Evolutionary conservation across 2,329 filamentous ascomycete genomes (phyloP), one percentile per base, ranked within the genome.

Genomic region (Ophiostoma novo-ulmi): DNA sequence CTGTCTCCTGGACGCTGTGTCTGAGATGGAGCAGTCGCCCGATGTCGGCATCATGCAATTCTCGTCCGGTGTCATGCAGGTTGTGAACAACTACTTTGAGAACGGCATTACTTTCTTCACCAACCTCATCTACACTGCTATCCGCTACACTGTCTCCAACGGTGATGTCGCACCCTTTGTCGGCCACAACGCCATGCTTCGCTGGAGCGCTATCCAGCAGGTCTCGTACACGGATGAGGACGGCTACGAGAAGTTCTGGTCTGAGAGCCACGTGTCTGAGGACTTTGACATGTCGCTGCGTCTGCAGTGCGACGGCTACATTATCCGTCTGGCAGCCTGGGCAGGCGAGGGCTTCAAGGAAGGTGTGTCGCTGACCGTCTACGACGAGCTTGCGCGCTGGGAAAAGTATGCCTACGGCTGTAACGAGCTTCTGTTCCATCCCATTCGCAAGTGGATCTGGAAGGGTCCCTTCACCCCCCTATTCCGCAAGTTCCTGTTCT

Each of bases 401-500:
- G 91, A 94, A 77, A 94, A 94, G 80, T 93, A 93, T 77, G 92
- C 91, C 3, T 94, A 93, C 76, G 91, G 91, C 52, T 94, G 92
- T 80, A 92, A 91, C 78, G 91, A 94, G 81, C 83, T 94, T 71
- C 84, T 94, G 71, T 94, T 95, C 82, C 86, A 94, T 77, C 92
- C 91, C 3, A 82, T 94, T 72, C 85, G 86, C 72, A 88, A 87
- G 75, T 94, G 92, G 92, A 78, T 88, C 64, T 88, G 84, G 77
- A 86, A 84, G 20, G 92, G 92, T 0, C 92, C 92, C 38, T 91
- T 94, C 78, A 94, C 92, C 4, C 88, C 89, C 31, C 85, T 94
- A 5, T 94, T 94, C 85, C 85, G 88, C 72, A 84, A 81, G 70
- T 94, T 95, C 81, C 79, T 94, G 70, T 85, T 84, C 77, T 92